Percentiles rank a stretch among this genome's conserved stretches.
phyloP scores from a whole-genome alignment of 78 protist genomes.

The Isochrysis galbana region DNA sequence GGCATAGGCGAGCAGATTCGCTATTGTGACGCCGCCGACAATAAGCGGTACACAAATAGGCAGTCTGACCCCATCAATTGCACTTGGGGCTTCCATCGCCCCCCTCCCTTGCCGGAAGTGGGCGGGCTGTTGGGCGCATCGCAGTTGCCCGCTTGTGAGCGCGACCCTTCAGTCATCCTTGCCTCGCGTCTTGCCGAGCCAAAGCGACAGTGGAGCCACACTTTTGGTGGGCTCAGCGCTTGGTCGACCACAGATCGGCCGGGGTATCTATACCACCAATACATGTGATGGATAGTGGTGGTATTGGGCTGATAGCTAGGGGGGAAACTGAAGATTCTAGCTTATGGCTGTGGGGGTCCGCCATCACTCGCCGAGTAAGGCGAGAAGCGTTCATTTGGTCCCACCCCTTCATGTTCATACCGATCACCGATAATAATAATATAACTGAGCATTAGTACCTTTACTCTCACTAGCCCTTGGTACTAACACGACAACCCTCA shows the following conservation, averaged over 20 bases:
- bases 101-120: neutral
- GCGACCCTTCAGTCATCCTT: neutral
- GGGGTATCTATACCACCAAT: neutral
- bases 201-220: neutral
- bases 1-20: constrained; percentile 3
- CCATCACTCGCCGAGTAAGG: too few relatives aligned
- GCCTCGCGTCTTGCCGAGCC: neutral
- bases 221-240: too few relatives aligned
- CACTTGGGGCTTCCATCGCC: constrained; percentile 18
- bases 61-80: neutral
- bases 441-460: too few relatives aligned
- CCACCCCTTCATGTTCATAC: too few relatives aligned
- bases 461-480: too few relatives aligned
- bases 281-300: too few relatives aligned
- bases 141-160: neutral
- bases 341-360: too few relatives aligned
- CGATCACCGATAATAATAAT: too few relatives aligned
- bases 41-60: neutral
- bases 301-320: too few relatives aligned
- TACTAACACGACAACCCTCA: too few relatives aligned
- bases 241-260: neutral
- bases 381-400: too few relatives aligned
- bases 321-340: too few relatives aligned
- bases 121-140: neutral
- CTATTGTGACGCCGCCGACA: neutral